Conservation (phyloP, 1,284 basidiomycete genomes). For the Cutaneotrichosporon dermatis region DNA sequence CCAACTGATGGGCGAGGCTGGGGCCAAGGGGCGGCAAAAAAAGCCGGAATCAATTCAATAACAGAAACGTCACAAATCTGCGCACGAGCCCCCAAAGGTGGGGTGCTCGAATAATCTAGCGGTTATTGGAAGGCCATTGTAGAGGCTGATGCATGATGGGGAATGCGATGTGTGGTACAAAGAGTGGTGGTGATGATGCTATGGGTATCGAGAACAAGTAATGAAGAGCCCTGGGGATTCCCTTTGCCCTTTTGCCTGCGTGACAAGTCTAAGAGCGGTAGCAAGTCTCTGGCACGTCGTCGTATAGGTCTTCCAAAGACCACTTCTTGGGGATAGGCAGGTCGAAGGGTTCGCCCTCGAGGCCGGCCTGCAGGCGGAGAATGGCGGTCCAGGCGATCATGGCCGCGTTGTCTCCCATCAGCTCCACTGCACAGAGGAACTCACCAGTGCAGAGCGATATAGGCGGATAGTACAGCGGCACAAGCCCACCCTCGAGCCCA, state of each 20-base stretch:
- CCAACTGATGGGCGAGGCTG: background rate
- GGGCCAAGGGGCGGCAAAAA: no score
- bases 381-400: constrained; percentile 92
- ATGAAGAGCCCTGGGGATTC: no score
- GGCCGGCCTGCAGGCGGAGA: constrained; percentile 64
- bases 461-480: constrained; percentile 60
- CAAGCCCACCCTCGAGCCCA: background rate
- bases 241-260: no score
- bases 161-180: background rate
- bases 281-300: constrained; percentile 40
- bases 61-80: background rate
- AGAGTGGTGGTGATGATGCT: no score
- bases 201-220: no score
- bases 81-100: background rate
- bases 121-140: background rate
- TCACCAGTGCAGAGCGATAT: constrained; percentile 73
- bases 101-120: background rate
- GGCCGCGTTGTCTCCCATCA: constrained; percentile 73
- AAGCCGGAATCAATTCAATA: no score
- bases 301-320: constrained; percentile 54
- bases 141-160: background rate
- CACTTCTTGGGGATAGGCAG: constrained; percentile 46
- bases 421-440: constrained; percentile 4
- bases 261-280: background rate
- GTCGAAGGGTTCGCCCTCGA: constrained; percentile 54